Percentiles rank a stretch among this genome's conserved stretches.
Conservation (phyloP, 1,284 basidiomycete species). For the Sparassis latifolia region DNA sequence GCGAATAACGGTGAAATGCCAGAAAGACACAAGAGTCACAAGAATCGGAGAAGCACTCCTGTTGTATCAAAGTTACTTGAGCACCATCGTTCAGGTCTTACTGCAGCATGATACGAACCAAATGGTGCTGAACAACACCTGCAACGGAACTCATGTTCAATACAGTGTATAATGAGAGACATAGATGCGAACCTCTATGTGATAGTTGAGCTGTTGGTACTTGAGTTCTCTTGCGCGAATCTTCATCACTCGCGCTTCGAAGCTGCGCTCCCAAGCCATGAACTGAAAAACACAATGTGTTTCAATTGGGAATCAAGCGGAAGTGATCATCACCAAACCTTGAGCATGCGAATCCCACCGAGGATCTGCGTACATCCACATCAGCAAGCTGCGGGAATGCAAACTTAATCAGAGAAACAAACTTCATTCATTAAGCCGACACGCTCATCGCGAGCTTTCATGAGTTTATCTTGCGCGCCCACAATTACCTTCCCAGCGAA, state of each 20-base stretch:
- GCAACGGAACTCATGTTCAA: neutral
- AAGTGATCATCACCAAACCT: conserved; percentile 37
- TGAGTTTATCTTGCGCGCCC: conserved; percentile 78
- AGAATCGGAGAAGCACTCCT: conserved; percentile 73
- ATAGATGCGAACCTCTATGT: conserved; percentile 59
- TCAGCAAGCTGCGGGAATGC: conserved; percentile 5
- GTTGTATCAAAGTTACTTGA: conserved; percentile 75
- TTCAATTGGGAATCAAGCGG: neutral
- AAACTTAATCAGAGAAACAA: neutral
- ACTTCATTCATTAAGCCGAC: conserved; percentile 91
- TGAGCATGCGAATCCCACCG: conserved; percentile 90
- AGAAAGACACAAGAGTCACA: conserved; percentile 75
- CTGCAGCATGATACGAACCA: conserved; percentile 42
- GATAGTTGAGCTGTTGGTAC: conserved; percentile 81
- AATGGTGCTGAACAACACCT: conserved; percentile 72
- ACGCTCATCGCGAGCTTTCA: conserved; percentile 89
- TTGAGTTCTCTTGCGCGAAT: conserved; percentile 77
- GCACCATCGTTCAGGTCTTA: conserved; percentile 38
- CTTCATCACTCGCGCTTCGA: conserved; percentile 70
- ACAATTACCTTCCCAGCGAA: conserved; percentile 83
- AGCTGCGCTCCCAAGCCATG: conserved; percentile 93
- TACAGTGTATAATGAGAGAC: neutral
- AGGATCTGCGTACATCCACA: conserved; percentile 48
- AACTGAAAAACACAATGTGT: conserved; percentile 40
- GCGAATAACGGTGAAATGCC: conserved; percentile 76